Conservation (phyloP, 1,284 basidiomycete species). For the Puccinia hordei region DNA sequence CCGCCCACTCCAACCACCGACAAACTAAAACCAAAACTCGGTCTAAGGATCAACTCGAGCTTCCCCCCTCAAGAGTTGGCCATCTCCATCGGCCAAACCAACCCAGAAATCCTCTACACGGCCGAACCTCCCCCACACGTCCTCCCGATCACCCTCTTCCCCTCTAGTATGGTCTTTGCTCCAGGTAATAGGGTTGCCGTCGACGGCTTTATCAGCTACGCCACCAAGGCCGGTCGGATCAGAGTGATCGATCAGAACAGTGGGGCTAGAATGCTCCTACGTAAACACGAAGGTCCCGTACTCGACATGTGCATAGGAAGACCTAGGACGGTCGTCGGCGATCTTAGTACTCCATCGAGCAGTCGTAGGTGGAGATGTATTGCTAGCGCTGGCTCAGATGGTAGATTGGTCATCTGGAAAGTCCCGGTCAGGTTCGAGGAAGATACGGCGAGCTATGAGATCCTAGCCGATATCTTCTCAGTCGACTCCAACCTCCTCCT, state of each 20-base stretch:
- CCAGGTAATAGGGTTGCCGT: constrained; percentile 37
- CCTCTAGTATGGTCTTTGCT: background rate
- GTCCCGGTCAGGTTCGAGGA: constrained; percentile 38
- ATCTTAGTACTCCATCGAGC: background rate
- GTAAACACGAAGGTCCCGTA: constrained; percentile 34
- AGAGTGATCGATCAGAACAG: constrained; percentile 45
- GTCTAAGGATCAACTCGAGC: constrained; percentile 22
- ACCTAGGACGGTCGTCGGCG: background rate
- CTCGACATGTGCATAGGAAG: constrained; percentile 42
- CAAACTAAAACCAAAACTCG: background rate
- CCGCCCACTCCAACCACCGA: background rate
- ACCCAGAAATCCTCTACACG: constrained; percentile 33
- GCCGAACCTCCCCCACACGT: constrained; percentile 13
- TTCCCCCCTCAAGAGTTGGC: constrained; percentile 25
- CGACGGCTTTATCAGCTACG: constrained; percentile 45
- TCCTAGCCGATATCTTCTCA: constrained; percentile 2
- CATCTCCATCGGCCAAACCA: constrained; percentile 10
- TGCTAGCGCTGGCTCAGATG: constrained; percentile 20
- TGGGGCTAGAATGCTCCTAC: constrained; percentile 36
- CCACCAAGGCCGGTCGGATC: constrained; percentile 43
- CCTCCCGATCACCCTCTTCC: constrained; percentile 43
- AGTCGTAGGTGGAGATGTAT: constrained; percentile 24
- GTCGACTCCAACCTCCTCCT: background rate
- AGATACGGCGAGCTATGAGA: constrained; percentile 18
- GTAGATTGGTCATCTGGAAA: constrained; percentile 45